Evolutionary conservation across 352 stramenopile genomes (phyloP), one percentile per base, ranked within the genome.

Genomic region (Globisporangium okanoganense): DNA sequence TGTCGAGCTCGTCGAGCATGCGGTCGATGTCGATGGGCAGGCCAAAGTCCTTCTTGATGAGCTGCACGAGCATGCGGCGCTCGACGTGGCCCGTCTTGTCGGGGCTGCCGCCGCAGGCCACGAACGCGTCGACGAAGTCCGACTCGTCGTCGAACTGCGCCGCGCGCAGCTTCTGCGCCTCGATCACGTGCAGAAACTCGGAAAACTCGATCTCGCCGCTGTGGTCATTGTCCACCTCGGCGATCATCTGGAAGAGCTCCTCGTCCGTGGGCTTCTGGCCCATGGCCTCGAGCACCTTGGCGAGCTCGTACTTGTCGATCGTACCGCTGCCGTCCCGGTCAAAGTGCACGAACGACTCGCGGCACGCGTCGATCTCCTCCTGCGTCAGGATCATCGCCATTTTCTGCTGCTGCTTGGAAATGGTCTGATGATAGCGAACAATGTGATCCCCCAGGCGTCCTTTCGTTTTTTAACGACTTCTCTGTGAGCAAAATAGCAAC

Each of bases 181-280:
- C 95, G 53, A 99, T 98, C 40, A 99, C 94, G 55, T 98, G 86
- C 35, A 99, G 76, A 69, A 99, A 99, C 73, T 99, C 95, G 49
- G 89, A 77, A 66, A 99, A 99, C 66, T 99, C 96, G 63, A 99
- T 99, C 50, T 95, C 95, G 51, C 94, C 95, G 63, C 89, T 98
- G 79, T 98, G 94, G 70, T 93, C 83, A 58, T 91, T 90, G 57
- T 95, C 83, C 9, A 99, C 96, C 53, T 98, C 94, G 18, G 80
- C 93, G 67, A 98, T 98, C 91, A 98, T 97, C 68, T 98, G 93
- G 70, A 99, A 99, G 12, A 99, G 76, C 76, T 99, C 96, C 58
- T 99, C 95, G 65, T 99, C 96, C 0, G 92, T 99, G 0, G 94
- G 94, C 54, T 97, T 96, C 72, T 99, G 95, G 0, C 95, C 96